Base-by-base conservation (phyloP, 75 land plant genomes). In the Selaginella tamariscina region DNA sequence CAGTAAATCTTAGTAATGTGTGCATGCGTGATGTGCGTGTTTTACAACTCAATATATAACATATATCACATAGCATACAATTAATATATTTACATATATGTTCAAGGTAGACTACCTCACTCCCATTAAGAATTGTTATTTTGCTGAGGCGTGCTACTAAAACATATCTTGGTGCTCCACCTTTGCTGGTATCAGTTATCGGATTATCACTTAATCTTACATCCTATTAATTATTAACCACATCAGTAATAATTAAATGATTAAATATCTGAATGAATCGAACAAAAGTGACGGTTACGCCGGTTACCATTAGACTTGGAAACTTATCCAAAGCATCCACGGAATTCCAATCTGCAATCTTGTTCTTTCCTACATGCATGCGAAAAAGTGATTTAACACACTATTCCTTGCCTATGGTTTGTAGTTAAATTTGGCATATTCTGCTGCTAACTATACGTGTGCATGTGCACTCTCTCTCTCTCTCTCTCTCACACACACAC, bases 61-160 rank as follows among this genome's bases (percentile, higher is more conserved):
- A 20, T 32, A 28, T 5, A 32, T 20, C 55, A 21, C 32, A 26
- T 26, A 26, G 0, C 23, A 29, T 20, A 23, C 31, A 56, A 33
- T 29, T 8, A 23, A 49, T 23, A 27, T 1, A 55, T 59, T 24
- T 23, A 27, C n/a, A n/a, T n/a, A n/a, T n/a, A n/a, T n/a, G n/a
- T n/a, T n/a, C n/a, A n/a, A n/a, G n/a, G n/a, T n/a, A n/a, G n/a
- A 67, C 27, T 77, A 93, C 98, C 80, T 93, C 95, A 82, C 98
- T 93, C 29, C 95, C 88, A 83, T 93, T 93, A 57, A 93, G 74
- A 18, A 83, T 75, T 23, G 81, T 55, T 26, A 89, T 80, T 72
- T 89, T 93, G 49, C 84, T 75, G 32, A 93, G 70, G 5, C 88
- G 84, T 24, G 90, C 98, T 75, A 93, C 74, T 21, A 84, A 66